These are phyloP conservation scores for Calophaca sinica DNA, from an alignment of 306 rosid genomes.

Conservation along the genomic window DNA sequence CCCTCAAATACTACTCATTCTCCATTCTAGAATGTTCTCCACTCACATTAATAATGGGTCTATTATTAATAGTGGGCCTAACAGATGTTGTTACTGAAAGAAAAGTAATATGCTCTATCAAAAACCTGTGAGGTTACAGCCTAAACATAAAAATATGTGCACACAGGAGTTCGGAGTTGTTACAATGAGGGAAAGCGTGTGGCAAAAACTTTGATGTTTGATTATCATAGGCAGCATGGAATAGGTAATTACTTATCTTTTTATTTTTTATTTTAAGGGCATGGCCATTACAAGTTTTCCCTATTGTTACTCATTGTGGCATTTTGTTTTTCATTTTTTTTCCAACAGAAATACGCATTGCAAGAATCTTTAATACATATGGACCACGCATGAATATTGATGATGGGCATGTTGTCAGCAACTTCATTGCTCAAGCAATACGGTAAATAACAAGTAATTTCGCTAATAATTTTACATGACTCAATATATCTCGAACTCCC, in stretches of 20 bases:
- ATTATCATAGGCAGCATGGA: constrained; percentile 93
- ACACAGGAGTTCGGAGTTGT: constrained; percentile 87
- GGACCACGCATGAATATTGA: constrained; percentile 60
- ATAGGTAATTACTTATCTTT: constrained; percentile 54
- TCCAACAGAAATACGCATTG: constrained; percentile 76
- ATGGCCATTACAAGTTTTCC: not conserved
- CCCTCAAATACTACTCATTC: too few relatives aligned
- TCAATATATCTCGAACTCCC: not conserved
- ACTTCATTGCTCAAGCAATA: constrained; percentile 88
- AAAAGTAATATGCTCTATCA: not conserved
- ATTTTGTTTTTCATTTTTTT: constrained; percentile 14
- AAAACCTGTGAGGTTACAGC: constrained; percentile 24
- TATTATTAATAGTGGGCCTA: too few relatives aligned
- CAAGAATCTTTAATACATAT: constrained; percentile 88
- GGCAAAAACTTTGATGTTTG: constrained; percentile 94
- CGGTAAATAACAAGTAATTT: constrained; percentile 55
- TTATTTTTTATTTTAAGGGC: not conserved
- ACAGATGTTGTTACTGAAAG: not conserved
- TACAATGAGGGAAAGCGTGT: constrained; percentile 95
- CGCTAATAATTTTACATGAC: not conserved
- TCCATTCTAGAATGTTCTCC: too few relatives aligned
- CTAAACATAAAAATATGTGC: constrained; percentile 36
- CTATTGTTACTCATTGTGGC: not conserved
- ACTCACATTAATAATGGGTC: too few relatives aligned
- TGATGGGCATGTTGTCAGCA: constrained; percentile 86